phyloP scores from a whole-genome alignment of 2,329 filamentous ascomycete genomes.

The Penicillium nordicum region DNA sequence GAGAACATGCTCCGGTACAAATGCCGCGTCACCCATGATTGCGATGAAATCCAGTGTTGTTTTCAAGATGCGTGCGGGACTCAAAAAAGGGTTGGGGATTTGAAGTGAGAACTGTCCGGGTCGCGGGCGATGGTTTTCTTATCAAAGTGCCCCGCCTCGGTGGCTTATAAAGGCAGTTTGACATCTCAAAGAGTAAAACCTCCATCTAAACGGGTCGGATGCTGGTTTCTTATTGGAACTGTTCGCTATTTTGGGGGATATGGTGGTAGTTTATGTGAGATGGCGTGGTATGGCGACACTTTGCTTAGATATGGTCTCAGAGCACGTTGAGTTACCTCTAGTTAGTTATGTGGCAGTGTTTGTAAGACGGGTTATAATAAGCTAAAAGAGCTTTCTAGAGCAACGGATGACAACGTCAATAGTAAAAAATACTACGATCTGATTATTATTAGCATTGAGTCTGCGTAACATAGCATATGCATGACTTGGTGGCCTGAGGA shows the following conservation, averaged over 20 bases:
- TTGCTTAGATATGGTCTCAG: slow-evolving; percentile 1
- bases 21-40: slow-evolving; percentile 24
- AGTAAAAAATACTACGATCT: not conserved
- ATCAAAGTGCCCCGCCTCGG: slow-evolving; percentile 3
- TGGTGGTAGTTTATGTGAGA: not conserved
- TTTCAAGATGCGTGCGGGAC: not conserved
- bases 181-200: not conserved
- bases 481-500: no score
- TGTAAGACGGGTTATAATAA: not conserved
- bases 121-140: not conserved
- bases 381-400: no score
- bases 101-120: not conserved
- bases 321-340: not conserved
- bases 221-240: not conserved
- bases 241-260: not conserved
- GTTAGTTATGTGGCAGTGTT: not conserved
- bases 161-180: not conserved
- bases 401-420: not conserved
- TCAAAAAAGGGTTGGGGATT: not conserved
- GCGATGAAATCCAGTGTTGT: not conserved
- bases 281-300: slow-evolving; percentile 10
- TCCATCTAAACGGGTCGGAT: not conserved
- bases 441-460: not conserved
- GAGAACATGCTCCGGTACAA: slow-evolving; percentile 22
- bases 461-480: no score